These are phyloP conservation scores for Fusarium sp. DNA, from an alignment of 2,329 filamentous ascomycete genomes.

Conservation along the genomic window DNA sequence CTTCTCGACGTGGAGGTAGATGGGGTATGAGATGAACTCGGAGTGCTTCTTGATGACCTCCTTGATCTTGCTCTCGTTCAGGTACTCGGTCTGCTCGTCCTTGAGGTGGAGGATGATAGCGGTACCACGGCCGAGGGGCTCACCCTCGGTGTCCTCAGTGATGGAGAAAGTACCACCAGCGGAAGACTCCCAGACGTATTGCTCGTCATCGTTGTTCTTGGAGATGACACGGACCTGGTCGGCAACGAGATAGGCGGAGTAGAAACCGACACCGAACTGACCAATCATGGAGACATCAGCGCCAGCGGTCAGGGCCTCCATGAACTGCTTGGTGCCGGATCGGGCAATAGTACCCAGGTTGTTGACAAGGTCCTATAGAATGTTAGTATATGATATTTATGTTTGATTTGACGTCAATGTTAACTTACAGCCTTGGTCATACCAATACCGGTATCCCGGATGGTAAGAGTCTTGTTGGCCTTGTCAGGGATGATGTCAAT, in stretches of 20 bases:
- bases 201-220: slow-evolving; percentile 99
- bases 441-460: slow-evolving; percentile 98
- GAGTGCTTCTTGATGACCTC: slow-evolving; percentile 99
- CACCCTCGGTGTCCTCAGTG: slow-evolving; percentile 86
- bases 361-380: slow-evolving; percentile 89
- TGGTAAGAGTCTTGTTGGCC: slow-evolving; percentile 96
- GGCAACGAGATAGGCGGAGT: slow-evolving; percentile 99
- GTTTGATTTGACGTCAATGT: too few species aligned
- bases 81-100: slow-evolving; percentile 98
- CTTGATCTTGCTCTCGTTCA: slow-evolving; percentile 99
- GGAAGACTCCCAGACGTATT: slow-evolving; percentile 99
- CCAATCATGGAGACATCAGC: slow-evolving; percentile 99
- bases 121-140: slow-evolving; percentile 91
- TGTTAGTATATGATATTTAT: neutral
- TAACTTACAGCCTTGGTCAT: slow-evolving; percentile 98
- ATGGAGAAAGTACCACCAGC: slow-evolving; percentile 98
- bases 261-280: slow-evolving; percentile 99
- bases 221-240: slow-evolving; percentile 95
- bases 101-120: slow-evolving; percentile 99
- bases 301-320: slow-evolving; percentile 98
- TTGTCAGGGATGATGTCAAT: slow-evolving; percentile 99
- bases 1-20: slow-evolving; percentile 99
- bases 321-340: slow-evolving; percentile 99
- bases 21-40: slow-evolving; percentile 99
- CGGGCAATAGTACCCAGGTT: slow-evolving; percentile 99